Conservation (phyloP, 352 stramenopile genomes). For the Phytophthora agathidicida region DNA sequence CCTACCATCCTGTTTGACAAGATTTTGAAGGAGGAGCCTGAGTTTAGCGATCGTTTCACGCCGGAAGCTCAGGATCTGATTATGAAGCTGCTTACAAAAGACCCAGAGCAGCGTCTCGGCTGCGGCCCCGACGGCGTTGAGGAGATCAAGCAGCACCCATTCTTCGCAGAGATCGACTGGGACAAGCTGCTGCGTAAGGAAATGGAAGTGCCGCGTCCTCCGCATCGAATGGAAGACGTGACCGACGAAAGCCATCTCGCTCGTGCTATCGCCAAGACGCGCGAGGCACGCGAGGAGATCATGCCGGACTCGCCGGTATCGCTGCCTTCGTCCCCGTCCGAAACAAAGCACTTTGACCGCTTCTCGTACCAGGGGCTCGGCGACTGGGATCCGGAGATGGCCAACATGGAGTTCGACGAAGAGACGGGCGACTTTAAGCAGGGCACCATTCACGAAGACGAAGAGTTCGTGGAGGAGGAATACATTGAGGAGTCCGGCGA, state of each 20-base stretch:
- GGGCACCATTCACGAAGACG: conserved; percentile 60
- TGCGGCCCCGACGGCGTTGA: conserved; percentile 66
- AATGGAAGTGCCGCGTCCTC: conserved; percentile 71
- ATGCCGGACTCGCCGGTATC: conserved; percentile 78
- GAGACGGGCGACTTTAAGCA: conserved; percentile 61
- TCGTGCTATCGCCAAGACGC: conserved; percentile 71
- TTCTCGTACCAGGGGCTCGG: conserved; percentile 76
- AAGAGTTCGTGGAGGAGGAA: conserved; percentile 60
- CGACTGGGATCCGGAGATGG: conserved; percentile 68
- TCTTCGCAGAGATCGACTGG: conserved; percentile 79
- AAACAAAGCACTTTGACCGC: conserved; percentile 76
- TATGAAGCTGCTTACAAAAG: conserved; percentile 60
- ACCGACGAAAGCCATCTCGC: conserved; percentile 70
- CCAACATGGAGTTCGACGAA: conserved; percentile 70
- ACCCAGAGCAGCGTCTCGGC: conserved; percentile 54
- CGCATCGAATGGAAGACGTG: conserved; percentile 76
- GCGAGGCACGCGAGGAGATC: conserved; percentile 69
- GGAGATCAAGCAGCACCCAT: conserved; percentile 75
- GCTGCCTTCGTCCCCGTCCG: conserved; percentile 63
- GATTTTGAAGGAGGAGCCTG: conserved; percentile 75
- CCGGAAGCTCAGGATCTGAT: conserved; percentile 72
- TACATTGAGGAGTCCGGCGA: conserved; percentile 37
- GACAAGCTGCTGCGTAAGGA: conserved; percentile 57
- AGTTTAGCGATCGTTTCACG: conserved; percentile 76
- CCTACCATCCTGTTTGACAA: conserved; percentile 78